These are phyloP conservation scores for Carex sylvatica DNA, from an alignment of 202 grass and related monocot species.

Conservation along the genomic window DNA sequence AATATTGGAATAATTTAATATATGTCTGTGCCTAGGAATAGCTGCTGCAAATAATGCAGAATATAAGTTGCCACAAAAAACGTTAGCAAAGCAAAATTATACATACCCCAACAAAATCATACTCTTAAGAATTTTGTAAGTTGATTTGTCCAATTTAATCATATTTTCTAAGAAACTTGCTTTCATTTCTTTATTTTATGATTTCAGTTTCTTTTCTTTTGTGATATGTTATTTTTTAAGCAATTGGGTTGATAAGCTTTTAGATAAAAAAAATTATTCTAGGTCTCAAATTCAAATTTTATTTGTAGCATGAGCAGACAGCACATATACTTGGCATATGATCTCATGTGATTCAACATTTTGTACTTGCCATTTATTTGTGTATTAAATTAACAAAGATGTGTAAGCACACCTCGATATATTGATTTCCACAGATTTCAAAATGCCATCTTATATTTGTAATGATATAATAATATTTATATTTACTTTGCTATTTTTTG, in stretches of 20 bases:
- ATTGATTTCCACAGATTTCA: not conserved
- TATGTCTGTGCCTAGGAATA: not conserved
- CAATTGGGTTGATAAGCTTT: not conserved
- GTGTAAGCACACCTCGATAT: not conserved
- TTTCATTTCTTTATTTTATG: not conserved
- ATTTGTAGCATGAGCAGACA: not conserved
- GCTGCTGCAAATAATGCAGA: not conserved
- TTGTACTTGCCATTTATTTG: not conserved
- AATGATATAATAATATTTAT: conserved; percentile 4
- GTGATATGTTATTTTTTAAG: not conserved
- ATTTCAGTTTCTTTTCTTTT: not conserved
- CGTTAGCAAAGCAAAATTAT: not conserved
- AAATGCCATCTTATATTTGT: not conserved
- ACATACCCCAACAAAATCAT: no score
- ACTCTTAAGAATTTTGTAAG: no score
- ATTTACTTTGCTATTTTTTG: not conserved
- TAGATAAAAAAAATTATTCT: not conserved
- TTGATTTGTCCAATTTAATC: not conserved
- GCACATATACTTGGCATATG: not conserved
- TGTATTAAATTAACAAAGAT: not conserved
- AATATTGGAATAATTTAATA: not conserved
- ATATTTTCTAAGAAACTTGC: not conserved
- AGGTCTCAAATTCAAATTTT: not conserved
- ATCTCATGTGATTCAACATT: no score
- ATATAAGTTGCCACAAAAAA: not conserved